Percentiles rank a stretch among this genome's conserved stretches.
phyloP scores from a whole-genome alignment of 768 basidiomycete species.

The Lyophyllum semitale region DNA sequence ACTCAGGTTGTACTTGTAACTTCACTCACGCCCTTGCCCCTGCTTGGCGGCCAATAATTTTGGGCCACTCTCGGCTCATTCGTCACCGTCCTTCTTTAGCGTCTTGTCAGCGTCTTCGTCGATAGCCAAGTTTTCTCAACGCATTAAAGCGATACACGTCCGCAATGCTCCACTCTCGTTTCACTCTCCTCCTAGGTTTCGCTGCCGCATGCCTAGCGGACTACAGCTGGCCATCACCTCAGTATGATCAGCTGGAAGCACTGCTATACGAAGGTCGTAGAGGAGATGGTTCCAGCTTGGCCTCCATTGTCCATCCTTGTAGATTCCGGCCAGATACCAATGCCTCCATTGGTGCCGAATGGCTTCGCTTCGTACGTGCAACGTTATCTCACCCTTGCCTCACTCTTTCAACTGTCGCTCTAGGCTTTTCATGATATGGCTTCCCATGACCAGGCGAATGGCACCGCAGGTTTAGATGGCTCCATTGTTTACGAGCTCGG shows the following conservation, averaged over 20 bases:
- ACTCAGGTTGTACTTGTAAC: too few relatives aligned
- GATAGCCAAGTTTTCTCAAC: not conserved
- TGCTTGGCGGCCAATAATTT: not conserved
- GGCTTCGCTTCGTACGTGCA: slow-evolving; percentile 38
- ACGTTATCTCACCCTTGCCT: not conserved
- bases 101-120: not conserved
- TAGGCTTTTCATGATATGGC: slow-evolving; percentile 55
- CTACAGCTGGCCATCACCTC: slow-evolving; percentile 35
- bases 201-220: slow-evolving; percentile 20
- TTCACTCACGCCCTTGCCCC: too few relatives aligned
- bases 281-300: slow-evolving; percentile 31
- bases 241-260: slow-evolving; percentile 36
- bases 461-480: slow-evolving; percentile 52
- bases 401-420: not conserved
- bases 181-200: slow-evolving; percentile 15
- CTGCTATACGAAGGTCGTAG: slow-evolving; percentile 37
- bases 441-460: slow-evolving; percentile 45
- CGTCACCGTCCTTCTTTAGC: not conserved
- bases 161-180: slow-evolving; percentile 22
- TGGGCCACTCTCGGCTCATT: slow-evolving; percentile 1
- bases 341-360: slow-evolving; percentile 39
- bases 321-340: slow-evolving; percentile 26
- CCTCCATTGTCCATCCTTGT: slow-evolving; percentile 30
- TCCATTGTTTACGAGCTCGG: slow-evolving; percentile 50
- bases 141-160: slow-evolving; percentile 4